Percentiles rank a stretch among this genome's conserved stretches.
Conservation (phyloP, 1,284 basidiomycete genomes). For the Ustilago xerochloae region DNA sequence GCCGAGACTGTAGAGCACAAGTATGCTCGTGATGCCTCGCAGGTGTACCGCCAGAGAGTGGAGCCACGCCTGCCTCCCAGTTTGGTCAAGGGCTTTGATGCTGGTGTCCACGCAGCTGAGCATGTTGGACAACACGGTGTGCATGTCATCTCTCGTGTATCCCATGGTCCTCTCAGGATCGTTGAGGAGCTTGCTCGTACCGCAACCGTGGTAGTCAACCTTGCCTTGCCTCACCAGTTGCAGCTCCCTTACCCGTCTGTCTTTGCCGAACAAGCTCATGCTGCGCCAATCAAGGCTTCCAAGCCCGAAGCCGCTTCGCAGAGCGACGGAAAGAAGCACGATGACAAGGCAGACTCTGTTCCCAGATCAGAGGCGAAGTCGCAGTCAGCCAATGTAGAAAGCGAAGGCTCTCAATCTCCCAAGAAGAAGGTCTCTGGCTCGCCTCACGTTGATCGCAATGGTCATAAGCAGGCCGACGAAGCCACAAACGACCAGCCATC, state of each 20-base stretch:
- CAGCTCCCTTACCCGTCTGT: slow-evolving; percentile 44
- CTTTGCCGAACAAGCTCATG: slow-evolving; percentile 14
- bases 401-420: slow-evolving; percentile 19
- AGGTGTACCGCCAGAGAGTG: slow-evolving; percentile 18
- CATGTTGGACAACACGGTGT: slow-evolving; percentile 17
- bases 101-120: slow-evolving; percentile 27
- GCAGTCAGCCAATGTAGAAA: not conserved
- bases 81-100: slow-evolving; percentile 37
- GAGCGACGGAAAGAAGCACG: slow-evolving; percentile 4
- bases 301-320: slow-evolving; percentile 1
- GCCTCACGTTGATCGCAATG: slow-evolving; percentile 6
- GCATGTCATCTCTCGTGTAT: slow-evolving; percentile 17
- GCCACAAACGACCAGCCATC: not conserved
- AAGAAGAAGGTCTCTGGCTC: slow-evolving; percentile 31
- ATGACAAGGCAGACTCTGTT: not conserved
- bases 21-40: slow-evolving; percentile 12
- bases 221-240: slow-evolving; percentile 27
- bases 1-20: slow-evolving; percentile 21
- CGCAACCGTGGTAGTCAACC: slow-evolving; percentile 24
- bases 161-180: slow-evolving; percentile 23
- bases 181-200: slow-evolving; percentile 36
- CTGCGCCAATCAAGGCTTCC: not conserved
- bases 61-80: slow-evolving; percentile 33
- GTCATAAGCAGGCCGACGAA: not conserved
- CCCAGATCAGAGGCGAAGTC: not conserved